A percentile compares a stretch with the other conserved stretches of the same genome.
Evolutionary conservation across 371 early-diverging fungal genomes (phyloP).

Genomic region (Fennellomyces sp.): DNA sequence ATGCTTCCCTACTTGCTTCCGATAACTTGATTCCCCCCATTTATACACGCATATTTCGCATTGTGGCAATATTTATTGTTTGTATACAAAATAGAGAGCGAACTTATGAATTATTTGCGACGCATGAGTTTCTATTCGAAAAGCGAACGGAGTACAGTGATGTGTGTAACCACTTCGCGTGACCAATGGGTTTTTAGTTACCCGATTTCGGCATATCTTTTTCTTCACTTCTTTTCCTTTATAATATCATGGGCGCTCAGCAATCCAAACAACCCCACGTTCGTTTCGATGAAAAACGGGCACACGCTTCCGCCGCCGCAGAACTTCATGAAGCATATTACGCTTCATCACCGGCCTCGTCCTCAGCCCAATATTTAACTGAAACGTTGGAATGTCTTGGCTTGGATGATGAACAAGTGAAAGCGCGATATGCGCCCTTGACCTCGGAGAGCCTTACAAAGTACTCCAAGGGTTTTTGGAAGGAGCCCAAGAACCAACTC

Average conservation of each 20-base stretch:
- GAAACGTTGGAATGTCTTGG: conserved; percentile 17
- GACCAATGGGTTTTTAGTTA: too few species aligned
- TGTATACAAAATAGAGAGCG: too few species aligned
- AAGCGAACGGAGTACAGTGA: too few species aligned
- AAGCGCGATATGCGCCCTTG: conserved; percentile 26
- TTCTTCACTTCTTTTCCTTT: neutral
- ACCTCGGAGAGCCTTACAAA: conserved; percentile 29
- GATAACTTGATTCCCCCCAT: too few species aligned
- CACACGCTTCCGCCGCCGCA: neutral
- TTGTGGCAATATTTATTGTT: conserved; percentile 1
- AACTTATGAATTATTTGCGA: too few species aligned
- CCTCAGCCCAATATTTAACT: conserved; percentile 10
- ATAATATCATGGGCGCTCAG: conserved; percentile 15
- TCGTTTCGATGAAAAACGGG: conserved; percentile 12
- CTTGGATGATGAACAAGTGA: conserved; percentile 23
- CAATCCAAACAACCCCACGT: conserved; percentile 9
- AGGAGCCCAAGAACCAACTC: conserved; percentile 68
- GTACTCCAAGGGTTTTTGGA: conserved; percentile 53
- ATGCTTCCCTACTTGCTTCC: neutral
- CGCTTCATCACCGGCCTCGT: neutral
- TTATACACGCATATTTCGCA: neutral
- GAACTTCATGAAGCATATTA: conserved; percentile 4
- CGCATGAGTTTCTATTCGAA: too few species aligned
- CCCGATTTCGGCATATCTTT: neutral
- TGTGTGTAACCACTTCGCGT: too few species aligned